These are phyloP conservation scores for Nakazawaea laoshanensis DNA, from an alignment of 805 yeast species.

Conservation along the genomic window DNA sequence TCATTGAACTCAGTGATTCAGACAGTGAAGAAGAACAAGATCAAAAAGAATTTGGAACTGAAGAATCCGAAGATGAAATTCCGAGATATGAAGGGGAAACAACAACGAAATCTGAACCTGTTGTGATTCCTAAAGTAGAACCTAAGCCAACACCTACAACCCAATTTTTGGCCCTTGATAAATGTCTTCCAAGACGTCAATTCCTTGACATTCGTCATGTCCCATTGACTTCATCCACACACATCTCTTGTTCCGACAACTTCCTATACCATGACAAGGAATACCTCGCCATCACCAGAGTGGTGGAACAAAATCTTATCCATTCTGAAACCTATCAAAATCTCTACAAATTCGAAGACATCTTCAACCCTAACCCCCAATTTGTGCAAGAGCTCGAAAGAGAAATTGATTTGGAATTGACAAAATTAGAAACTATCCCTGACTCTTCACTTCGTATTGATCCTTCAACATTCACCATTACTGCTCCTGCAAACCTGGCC, in stretches of 20 bases:
- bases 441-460: conserved; percentile 1
- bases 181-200: conserved; percentile 60
- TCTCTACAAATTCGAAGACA: conserved; percentile 4
- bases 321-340: conserved; percentile 7
- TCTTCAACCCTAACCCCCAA: conserved; percentile 5
- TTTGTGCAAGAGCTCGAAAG: conserved; percentile 2
- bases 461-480: conserved; percentile 5
- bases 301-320: conserved; percentile 12
- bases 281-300: conserved; percentile 18
- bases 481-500: conserved; percentile 11
- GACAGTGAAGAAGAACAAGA: conserved; percentile 8
- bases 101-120: not conserved
- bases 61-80: conserved; percentile 2
- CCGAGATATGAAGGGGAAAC: conserved; percentile 2
- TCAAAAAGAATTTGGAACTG: conserved; percentile 1
- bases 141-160: conserved; percentile 22
- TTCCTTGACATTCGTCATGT: conserved; percentile 48
- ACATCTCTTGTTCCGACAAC: conserved; percentile 15
- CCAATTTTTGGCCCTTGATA: conserved; percentile 71
- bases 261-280: conserved; percentile 28
- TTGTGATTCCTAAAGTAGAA: not conserved
- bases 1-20: too few relatives aligned
- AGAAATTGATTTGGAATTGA: conserved; percentile 7
- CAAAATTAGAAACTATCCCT: not conserved
- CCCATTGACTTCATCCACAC: conserved; percentile 17